Evolutionary conservation across 2,329 filamentous ascomycete genomes (phyloP).

Genomic region (Ceratocystis cubensis): DNA sequence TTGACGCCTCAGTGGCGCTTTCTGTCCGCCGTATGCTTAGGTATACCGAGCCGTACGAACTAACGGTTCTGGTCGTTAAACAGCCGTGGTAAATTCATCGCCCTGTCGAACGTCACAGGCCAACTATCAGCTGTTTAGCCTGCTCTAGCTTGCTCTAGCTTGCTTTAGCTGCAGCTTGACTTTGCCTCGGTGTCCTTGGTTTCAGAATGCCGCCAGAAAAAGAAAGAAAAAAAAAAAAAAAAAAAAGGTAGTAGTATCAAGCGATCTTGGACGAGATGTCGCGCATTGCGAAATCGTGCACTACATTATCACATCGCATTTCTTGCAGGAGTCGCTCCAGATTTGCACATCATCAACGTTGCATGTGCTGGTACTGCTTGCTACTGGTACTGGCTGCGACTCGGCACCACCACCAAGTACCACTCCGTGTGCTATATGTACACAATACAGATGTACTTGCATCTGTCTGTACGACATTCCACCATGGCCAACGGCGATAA

Average conservation of each 20-base stretch:
- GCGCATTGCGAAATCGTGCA: constrained; percentile 2
- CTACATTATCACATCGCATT: constrained; percentile 1
- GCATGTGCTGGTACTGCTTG: background rate
- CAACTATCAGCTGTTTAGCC: no score
- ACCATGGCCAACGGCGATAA: background rate
- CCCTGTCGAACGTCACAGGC: no score
- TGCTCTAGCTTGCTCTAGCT: no score
- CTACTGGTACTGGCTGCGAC: no score
- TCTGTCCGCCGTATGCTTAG: background rate
- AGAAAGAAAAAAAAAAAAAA: background rate
- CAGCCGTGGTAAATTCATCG: no score
- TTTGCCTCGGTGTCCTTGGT: no score
- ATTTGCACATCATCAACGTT: background rate
- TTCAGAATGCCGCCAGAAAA: no score
- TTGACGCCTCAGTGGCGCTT: constrained; percentile 1
- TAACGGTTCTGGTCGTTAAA: no score
- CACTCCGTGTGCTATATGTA: background rate
- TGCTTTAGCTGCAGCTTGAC: no score
- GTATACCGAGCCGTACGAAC: background rate
- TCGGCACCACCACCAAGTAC: background rate
- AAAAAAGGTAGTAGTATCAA: no score
- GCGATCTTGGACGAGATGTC: background rate
- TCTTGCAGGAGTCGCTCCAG: background rate
- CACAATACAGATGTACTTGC: background rate
- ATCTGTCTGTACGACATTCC: background rate